Percentiles rank a stretch among this genome's conserved stretches.
Evolutionary conservation across 106 monocot genomes (phyloP).

Genomic region (Gastrodia elata): DNA sequence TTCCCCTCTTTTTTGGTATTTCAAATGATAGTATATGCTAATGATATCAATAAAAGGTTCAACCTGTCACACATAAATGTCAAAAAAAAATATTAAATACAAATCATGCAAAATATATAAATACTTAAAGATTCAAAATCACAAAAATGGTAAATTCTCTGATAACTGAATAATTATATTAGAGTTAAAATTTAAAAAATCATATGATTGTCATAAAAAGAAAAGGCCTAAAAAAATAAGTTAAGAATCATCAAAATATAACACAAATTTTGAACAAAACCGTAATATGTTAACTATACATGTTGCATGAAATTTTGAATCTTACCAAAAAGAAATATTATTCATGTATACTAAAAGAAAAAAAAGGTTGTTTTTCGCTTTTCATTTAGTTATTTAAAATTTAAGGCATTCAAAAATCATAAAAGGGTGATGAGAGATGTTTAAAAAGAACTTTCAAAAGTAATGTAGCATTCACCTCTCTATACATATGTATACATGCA

Average conservation of each 20-base stretch:
- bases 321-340: too few relatives aligned
- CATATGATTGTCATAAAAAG: background rate
- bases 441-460: too few relatives aligned
- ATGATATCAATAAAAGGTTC: slow-evolving; percentile 91
- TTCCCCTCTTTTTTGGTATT: slow-evolving; percentile 23
- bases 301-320: background rate
- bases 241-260: too few relatives aligned
- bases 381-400: too few relatives aligned
- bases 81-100: background rate
- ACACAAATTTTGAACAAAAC: background rate
- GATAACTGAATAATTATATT: background rate
- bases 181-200: background rate
- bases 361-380: too few relatives aligned
- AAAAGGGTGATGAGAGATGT: too few relatives aligned
- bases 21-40: slow-evolving; percentile 61
- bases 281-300: background rate
- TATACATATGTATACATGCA: too few relatives aligned
- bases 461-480: too few relatives aligned
- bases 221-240: too few relatives aligned
- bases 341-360: too few relatives aligned
- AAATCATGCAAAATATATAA: background rate
- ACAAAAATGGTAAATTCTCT: background rate
- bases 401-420: too few relatives aligned
- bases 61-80: slow-evolving; percentile 38
- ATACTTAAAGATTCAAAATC: background rate